A percentile compares a stretch with the other conserved stretches of the same genome.
These are phyloP conservation scores for Boechera stricta DNA, from an alignment of 345 rosid species.

Conservation along the genomic window DNA sequence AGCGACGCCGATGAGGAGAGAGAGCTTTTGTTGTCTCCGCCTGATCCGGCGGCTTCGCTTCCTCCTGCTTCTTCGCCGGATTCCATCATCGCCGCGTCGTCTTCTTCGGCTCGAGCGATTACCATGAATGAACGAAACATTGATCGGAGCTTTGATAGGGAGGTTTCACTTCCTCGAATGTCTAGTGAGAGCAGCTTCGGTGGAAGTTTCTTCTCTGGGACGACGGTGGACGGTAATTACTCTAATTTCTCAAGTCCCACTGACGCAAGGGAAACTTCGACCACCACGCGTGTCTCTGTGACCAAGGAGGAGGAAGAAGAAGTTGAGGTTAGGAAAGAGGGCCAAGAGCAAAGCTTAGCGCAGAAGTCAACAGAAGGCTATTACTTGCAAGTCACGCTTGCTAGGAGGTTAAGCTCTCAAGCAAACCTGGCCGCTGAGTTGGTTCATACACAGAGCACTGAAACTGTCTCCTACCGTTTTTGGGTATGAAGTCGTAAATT, in stretches of 20 bases:
- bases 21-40: slow-evolving; percentile 47
- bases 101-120: slow-evolving; percentile 37
- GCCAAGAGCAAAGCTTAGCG: slow-evolving; percentile 46
- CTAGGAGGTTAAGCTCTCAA: slow-evolving; percentile 71
- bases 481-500: slow-evolving; percentile 60
- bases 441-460: slow-evolving; percentile 49
- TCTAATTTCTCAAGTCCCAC: slow-evolving; percentile 39
- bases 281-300: slow-evolving; percentile 44
- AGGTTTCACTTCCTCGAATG: slow-evolving; percentile 71
- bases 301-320: slow-evolving; percentile 53
- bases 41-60: slow-evolving; percentile 34
- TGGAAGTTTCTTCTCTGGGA: slow-evolving; percentile 84
- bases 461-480: slow-evolving; percentile 79
- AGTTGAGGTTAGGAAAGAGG: slow-evolving; percentile 45
- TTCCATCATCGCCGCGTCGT: slow-evolving; percentile 30
- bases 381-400: slow-evolving; percentile 76
- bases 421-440: slow-evolving; percentile 62
- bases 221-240: slow-evolving; percentile 68
- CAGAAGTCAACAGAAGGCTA: slow-evolving; percentile 63
- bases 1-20: slow-evolving; percentile 57
- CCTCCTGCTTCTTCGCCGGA: slow-evolving; percentile 27
- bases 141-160: slow-evolving; percentile 64
- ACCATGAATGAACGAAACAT: slow-evolving; percentile 48
- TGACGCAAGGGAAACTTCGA: slow-evolving; percentile 58
- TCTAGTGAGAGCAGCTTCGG: slow-evolving; percentile 88